Conservation (phyloP, 768 basidiomycete genomes). For the Bullera alba region DNA sequence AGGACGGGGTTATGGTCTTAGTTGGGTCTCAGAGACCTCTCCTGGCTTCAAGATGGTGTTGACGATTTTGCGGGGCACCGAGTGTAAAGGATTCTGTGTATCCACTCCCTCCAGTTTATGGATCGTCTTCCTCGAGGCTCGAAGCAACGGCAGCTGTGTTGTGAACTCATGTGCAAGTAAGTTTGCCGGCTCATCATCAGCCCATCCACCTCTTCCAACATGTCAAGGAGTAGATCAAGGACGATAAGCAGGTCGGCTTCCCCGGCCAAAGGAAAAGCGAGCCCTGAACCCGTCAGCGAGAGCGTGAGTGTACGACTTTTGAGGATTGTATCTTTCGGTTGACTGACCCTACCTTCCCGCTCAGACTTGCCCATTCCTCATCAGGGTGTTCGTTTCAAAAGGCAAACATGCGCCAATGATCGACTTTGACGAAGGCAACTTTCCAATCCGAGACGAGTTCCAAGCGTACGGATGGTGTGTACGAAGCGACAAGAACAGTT, state of each 20-base stretch:
- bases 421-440: conserved; percentile 36
- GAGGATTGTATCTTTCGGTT: neutral
- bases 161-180: too few relatives aligned
- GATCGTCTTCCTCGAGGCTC: too few relatives aligned
- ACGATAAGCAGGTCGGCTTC: conserved; percentile 12
- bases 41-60: too few relatives aligned
- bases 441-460: conserved; percentile 37
- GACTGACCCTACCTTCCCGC: neutral
- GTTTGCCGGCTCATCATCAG: too few relatives aligned
- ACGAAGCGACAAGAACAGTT: neutral
- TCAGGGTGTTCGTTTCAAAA: conserved; percentile 32
- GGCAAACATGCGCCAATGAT: conserved; percentile 31
- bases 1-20: too few relatives aligned
- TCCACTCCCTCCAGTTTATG: too few relatives aligned
- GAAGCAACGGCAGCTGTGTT: too few relatives aligned
- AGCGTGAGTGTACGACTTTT: neutral
- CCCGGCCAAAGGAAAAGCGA: conserved; percentile 4
- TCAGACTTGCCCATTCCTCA: conserved; percentile 32
- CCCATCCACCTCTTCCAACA: too few relatives aligned
- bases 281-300: neutral
- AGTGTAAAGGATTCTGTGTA: too few relatives aligned
- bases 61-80: too few relatives aligned
- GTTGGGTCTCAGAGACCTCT: too few relatives aligned
- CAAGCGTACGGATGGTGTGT: conserved; percentile 36
- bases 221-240: too few relatives aligned